A percentile compares a stretch with the other conserved stretches of the same genome.
Conservation (phyloP, 1,284 basidiomycete species). For the Neolentinus lepideus region DNA sequence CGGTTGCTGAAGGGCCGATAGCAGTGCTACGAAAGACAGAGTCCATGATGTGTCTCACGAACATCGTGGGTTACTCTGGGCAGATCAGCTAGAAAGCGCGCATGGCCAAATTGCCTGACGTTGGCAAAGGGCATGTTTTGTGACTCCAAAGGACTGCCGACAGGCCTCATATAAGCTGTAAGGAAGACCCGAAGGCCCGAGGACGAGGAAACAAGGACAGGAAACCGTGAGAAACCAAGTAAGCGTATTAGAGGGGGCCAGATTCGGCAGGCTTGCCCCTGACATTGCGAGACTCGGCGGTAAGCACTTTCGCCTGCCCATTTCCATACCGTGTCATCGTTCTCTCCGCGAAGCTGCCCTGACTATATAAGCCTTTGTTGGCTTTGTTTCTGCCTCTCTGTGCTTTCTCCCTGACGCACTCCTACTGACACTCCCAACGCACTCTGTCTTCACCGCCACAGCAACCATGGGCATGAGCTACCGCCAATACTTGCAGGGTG, state of each 20-base stretch:
- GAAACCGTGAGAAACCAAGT: background rate
- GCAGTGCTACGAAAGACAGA: background rate
- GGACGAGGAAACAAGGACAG: background rate
- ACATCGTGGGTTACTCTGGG: too few species aligned
- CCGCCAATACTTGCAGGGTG: slow-evolving; percentile 82
- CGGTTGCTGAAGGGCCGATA: background rate
- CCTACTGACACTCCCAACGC: background rate
- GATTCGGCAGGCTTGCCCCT: background rate
- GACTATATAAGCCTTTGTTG: background rate
- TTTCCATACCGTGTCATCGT: background rate
- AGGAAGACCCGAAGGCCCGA: background rate
- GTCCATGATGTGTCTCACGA: background rate
- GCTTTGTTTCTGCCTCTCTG: background rate
- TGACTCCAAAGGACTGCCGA: too few species aligned
- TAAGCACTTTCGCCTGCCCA: background rate
- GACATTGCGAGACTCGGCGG: background rate
- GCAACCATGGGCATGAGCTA: slow-evolving; percentile 79
- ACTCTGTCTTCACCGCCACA: background rate
- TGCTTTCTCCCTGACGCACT: background rate
- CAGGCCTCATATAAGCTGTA: too few species aligned
- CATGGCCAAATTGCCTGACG: background rate
- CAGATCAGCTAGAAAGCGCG: background rate
- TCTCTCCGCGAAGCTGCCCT: background rate
- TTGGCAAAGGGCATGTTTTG: too few species aligned
- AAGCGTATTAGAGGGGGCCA: background rate